Conservation (phyloP, 2,329 filamentous ascomycete species). For the Fusarium fujikuroi region DNA sequence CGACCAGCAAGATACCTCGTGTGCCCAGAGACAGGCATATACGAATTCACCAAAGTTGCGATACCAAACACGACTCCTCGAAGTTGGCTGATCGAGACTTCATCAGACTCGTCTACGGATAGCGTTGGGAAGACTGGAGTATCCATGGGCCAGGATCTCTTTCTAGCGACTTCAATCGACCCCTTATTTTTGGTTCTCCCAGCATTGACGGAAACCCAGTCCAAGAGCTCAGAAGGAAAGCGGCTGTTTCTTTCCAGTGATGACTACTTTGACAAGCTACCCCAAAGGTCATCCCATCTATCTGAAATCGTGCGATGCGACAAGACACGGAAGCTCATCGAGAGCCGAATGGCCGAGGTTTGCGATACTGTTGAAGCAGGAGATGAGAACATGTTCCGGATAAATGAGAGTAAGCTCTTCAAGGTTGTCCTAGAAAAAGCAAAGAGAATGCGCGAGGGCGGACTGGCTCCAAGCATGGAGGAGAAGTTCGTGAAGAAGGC, state of each 20-base stretch:
- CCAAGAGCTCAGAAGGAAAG: slow-evolving; percentile 61
- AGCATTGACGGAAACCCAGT: slow-evolving; percentile 64
- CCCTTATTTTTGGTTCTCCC: slow-evolving; percentile 86
- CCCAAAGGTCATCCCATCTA: slow-evolving; percentile 66
- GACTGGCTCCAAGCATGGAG: slow-evolving; percentile 83
- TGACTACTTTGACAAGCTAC: slow-evolving; percentile 75
- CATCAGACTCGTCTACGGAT: slow-evolving; percentile 16
- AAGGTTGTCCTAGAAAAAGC: slow-evolving; percentile 77
- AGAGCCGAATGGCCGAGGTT: slow-evolving; percentile 73
- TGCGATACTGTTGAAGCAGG: slow-evolving; percentile 87
- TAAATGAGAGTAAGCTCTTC: slow-evolving; percentile 78
- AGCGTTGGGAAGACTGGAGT: slow-evolving; percentile 50
- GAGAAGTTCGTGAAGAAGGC: slow-evolving; percentile 82
- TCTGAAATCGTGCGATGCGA: slow-evolving; percentile 63
- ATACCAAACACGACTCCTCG: slow-evolving; percentile 64
- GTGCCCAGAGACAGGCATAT: slow-evolving; percentile 70
- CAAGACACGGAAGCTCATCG: slow-evolving; percentile 63
- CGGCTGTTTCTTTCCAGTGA: slow-evolving; percentile 75
- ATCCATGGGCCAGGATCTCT: slow-evolving; percentile 77
- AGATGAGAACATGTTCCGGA: slow-evolving; percentile 85
- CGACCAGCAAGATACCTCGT: slow-evolving; percentile 69
- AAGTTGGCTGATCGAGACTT: slow-evolving; percentile 69
- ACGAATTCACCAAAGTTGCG: slow-evolving; percentile 71
- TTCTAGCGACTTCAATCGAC: slow-evolving; percentile 85
- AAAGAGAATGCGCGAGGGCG: slow-evolving; percentile 68